phyloP scores from a whole-genome alignment of 805 yeast genomes.

The Barnettozyma botsteinii region DNA sequence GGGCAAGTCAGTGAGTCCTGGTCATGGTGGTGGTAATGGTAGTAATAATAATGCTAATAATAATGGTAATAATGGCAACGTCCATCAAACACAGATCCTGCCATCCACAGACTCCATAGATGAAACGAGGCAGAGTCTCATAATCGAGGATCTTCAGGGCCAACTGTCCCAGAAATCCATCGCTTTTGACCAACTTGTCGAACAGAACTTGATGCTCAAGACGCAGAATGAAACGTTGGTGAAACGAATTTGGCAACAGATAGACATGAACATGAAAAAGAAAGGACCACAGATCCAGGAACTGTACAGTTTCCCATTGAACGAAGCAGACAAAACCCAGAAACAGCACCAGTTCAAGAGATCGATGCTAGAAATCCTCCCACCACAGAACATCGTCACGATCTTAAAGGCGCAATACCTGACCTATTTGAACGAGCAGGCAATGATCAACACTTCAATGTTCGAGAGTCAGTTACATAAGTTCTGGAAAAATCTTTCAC shows the following conservation, averaged over 20 bases:
- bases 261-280: conserved; percentile 1
- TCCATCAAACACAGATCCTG: no score
- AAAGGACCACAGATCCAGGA: background rate
- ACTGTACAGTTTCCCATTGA: conserved; percentile 2
- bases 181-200: conserved; percentile 3
- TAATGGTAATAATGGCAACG: no score
- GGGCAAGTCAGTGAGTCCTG: no score
- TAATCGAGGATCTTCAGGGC: conserved; percentile 1
- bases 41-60: no score
- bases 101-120: no score
- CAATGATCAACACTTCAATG: conserved; percentile 2
- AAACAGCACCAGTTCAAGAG: conserved; percentile 5
- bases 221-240: conserved; percentile 11
- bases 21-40: no score
- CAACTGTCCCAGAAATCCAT: conserved; percentile 3
- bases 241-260: conserved; percentile 8
- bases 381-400: conserved; percentile 9
- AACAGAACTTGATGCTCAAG: conserved; percentile 1
- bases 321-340: conserved; percentile 4
- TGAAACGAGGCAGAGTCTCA: background rate
- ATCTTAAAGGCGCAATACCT: conserved; percentile 15
- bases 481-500: conserved; percentile 4
- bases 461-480: conserved; percentile 14
- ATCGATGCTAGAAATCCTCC: conserved; percentile 11
- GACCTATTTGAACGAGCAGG: conserved; percentile 7